phyloP scores from a whole-genome alignment of 106 monocot species.

The Agapanthus africanus region DNA sequence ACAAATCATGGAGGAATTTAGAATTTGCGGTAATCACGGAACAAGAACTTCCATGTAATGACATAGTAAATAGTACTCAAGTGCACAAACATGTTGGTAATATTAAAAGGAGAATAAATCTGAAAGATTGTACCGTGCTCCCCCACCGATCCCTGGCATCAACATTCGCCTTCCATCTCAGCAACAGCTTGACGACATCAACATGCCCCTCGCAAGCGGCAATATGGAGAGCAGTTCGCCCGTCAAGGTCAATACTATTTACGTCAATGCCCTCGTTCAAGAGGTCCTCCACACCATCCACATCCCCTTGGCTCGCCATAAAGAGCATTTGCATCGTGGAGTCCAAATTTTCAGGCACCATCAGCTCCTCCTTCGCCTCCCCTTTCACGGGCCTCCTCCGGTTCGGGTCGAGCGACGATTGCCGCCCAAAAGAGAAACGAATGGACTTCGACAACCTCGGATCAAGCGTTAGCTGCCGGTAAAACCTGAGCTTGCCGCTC shows the following conservation, averaged over 20 bases:
- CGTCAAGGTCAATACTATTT: slow-evolving; percentile 87
- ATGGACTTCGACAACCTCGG: slow-evolving; percentile 5
- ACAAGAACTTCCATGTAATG: background rate
- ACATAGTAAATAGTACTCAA: background rate
- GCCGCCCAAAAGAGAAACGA: slow-evolving; percentile 42
- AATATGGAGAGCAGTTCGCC: slow-evolving; percentile 80
- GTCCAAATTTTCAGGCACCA: slow-evolving; percentile 67
- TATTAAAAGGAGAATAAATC: background rate
- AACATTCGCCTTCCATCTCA: slow-evolving; percentile 59
- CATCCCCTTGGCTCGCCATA: slow-evolving; percentile 62
- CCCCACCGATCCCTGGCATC: slow-evolving; percentile 91
- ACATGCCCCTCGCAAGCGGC: slow-evolving; percentile 75
- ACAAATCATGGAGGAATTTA: no score
- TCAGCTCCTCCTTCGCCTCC: slow-evolving; percentile 26
- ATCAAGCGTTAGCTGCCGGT: slow-evolving; percentile 40
- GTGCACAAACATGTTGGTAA: background rate
- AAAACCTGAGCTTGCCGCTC: slow-evolving; percentile 28
- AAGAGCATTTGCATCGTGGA: slow-evolving; percentile 79
- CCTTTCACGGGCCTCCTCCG: slow-evolving; percentile 16
- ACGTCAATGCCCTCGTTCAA: slow-evolving; percentile 54
- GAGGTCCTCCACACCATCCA: slow-evolving; percentile 45
- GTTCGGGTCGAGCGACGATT: slow-evolving; percentile 52
- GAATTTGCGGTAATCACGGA: background rate
- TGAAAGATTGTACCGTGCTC: slow-evolving; percentile 51
- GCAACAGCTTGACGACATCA: slow-evolving; percentile 57